Conservation (phyloP, 495 filamentous ascomycete genomes). For the Apiosordaria backusii region DNA sequence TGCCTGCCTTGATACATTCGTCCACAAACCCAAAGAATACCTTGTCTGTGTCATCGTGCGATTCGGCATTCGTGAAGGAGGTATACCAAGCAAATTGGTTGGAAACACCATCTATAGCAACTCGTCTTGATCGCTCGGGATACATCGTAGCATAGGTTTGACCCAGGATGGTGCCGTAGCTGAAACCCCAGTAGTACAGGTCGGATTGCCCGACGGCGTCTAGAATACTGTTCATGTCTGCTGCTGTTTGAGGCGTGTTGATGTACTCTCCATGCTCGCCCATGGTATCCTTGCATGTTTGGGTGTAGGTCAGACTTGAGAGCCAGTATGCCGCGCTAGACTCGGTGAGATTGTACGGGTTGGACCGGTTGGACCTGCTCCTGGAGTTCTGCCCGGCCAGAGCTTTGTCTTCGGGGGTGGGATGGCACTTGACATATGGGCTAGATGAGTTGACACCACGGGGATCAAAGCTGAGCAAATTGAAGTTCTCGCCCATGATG, state of each 20-base stretch:
- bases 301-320: slow-evolving; percentile 36
- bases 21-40: slow-evolving; percentile 43
- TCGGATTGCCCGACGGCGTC: slow-evolving; percentile 41
- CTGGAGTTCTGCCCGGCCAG: not conserved
- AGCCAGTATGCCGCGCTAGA: slow-evolving; percentile 42
- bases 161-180: slow-evolving; percentile 61
- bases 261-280: slow-evolving; percentile 39
- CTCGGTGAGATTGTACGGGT: slow-evolving; percentile 19
- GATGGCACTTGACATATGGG: slow-evolving; percentile 40
- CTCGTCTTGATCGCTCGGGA: slow-evolving; percentile 38
- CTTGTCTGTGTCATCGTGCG: slow-evolving; percentile 34
- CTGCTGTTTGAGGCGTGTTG: slow-evolving; percentile 49
- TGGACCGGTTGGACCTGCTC: not conserved
- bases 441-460: slow-evolving; percentile 43
- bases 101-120: slow-evolving; percentile 44
- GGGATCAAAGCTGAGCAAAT: slow-evolving; percentile 46
- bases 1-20: slow-evolving; percentile 41
- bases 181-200: slow-evolving; percentile 61
- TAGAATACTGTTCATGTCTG: slow-evolving; percentile 50
- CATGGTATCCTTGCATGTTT: slow-evolving; percentile 42
- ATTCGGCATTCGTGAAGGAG: slow-evolving; percentile 25
- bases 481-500: slow-evolving; percentile 43
- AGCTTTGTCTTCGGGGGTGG: slow-evolving; percentile 9
- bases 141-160: slow-evolving; percentile 49
- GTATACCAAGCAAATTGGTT: slow-evolving; percentile 43